Evolutionary conservation across 495 filamentous ascomycete genomes (phyloP), one percentile per base, ranked within the genome.

Genomic region (Talaromyces liani): DNA sequence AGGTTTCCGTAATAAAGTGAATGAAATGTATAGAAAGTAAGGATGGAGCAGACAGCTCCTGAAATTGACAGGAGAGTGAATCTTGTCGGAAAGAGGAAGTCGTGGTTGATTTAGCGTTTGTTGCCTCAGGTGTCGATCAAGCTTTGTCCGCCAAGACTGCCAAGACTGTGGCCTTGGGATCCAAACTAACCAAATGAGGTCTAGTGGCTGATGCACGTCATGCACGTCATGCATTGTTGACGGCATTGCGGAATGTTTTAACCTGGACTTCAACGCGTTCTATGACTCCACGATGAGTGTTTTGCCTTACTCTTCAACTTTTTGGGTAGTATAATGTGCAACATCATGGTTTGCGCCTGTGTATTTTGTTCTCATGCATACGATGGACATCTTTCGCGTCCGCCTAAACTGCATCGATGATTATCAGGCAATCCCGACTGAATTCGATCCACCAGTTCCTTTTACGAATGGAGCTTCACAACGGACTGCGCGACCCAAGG

Each of bases 361-460:
- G 16, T 16, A 29, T 29, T 41, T 27, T 29, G 24, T 33, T 34
- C 22, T 1, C 39, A 55, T 25, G 36, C 63, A 47, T 27, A 62
- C 65, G 60, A 84, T 85, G 88, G 88, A 89, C 65, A 75, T 81
- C 58, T 91, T 97, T 73, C 87, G 88, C 64, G 86, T 98, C 67
- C 90, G 93, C 63, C 82, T 98, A 66, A 95, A 98, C 73, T 95
- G 91, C 79, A 87, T 98, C 75, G 94, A 98, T 75, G 85, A 92
- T 72, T 98, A 98, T 72, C 92, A 95, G 72, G 80, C 85, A 41
- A 78, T 76, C 25, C 88, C 91, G 39, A 89, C 91, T 10, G 78
- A 82, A 65, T 88, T 97, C 71, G 95, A 98, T 71, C 93, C 94
- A 65, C 79, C 79, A 45, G 77, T 98, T 63, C 87, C 86, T 45